A percentile compares a stretch with the other conserved stretches of the same genome.
Conservation (phyloP, 2,329 filamentous ascomycete species). For the Fusarium begoniae region DNA sequence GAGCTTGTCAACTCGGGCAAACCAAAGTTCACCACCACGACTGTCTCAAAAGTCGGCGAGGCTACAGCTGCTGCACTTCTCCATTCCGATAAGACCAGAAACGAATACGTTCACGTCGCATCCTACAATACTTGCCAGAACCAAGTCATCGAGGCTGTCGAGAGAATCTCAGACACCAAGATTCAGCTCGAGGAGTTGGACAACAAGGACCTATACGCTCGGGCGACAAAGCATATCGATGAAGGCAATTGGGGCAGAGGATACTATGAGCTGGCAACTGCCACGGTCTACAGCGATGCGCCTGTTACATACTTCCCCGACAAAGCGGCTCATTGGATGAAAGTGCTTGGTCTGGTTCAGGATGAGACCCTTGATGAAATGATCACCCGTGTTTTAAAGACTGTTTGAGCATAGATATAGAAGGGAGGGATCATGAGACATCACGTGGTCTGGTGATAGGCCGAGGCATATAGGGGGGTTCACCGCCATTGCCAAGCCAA, state of each 20-base stretch:
- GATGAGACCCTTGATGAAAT: slow-evolving; percentile 5
- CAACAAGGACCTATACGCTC: neutral
- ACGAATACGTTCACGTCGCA: neutral
- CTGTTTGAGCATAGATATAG: neutral
- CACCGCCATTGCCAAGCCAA: neutral
- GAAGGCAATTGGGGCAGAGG: slow-evolving; percentile 4
- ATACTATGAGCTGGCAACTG: slow-evolving; percentile 6
- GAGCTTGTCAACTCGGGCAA: neutral
- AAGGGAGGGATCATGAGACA: neutral
- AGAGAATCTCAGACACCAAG: neutral
- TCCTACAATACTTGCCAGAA: neutral
- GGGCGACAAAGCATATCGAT: neutral
- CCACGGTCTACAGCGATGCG: neutral
- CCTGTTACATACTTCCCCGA: slow-evolving; percentile 7
- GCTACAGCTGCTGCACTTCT: neutral
- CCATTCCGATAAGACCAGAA: neutral
- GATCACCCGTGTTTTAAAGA: neutral
- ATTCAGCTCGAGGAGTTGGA: neutral
- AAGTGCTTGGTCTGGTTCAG: neutral
- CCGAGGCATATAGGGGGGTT: neutral
- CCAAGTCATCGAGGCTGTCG: neutral
- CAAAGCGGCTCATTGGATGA: neutral
- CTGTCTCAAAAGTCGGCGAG: slow-evolving; percentile 1
- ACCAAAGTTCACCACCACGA: slow-evolving; percentile 6
- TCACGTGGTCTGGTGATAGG: neutral